These are phyloP conservation scores for Debaryomyces nepalensis DNA, from an alignment of 1,139 yeast species.

Conservation along the genomic window DNA sequence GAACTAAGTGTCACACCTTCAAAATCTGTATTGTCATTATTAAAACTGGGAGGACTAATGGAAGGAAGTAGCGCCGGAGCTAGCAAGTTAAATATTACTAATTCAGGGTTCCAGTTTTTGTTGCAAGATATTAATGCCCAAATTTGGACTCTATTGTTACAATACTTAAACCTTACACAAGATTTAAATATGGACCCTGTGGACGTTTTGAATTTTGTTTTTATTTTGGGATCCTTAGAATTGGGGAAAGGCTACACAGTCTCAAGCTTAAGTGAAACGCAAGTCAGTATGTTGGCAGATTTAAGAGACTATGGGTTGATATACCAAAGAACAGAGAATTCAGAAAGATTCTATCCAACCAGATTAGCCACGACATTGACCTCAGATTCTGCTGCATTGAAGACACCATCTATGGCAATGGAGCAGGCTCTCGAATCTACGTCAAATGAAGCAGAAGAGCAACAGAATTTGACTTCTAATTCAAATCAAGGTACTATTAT, in stretches of 20 bases:
- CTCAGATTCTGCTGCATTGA: conserved; percentile 73
- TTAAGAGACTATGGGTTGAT: conserved; percentile 90
- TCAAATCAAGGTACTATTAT: conserved; percentile 68
- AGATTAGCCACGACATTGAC: conserved; percentile 89
- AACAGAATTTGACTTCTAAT: conserved; percentile 23
- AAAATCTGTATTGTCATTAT: conserved; percentile 64
- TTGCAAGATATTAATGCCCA: conserved; percentile 93
- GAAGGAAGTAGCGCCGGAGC: conserved; percentile 51
- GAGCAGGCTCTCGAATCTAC: conserved; percentile 56
- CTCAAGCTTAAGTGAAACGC: conserved; percentile 75
- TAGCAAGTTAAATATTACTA: conserved; percentile 71
- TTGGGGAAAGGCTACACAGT: conserved; percentile 85
- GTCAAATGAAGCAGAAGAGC: conserved; percentile 25
- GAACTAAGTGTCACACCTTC: conserved; percentile 69
- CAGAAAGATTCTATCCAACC: conserved; percentile 83
- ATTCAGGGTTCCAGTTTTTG: conserved; percentile 90
- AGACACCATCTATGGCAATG: conserved; percentile 72
- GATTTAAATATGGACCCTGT: conserved; percentile 92
- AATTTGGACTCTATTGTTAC: conserved; percentile 88
- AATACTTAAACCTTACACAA: conserved; percentile 84
- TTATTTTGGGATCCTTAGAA: conserved; percentile 90
- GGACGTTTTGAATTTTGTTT: conserved; percentile 90
- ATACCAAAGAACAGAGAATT: conserved; percentile 67
- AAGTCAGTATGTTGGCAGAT: conserved; percentile 85
- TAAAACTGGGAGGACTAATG: conserved; percentile 84